Conservation (phyloP, 2,329 filamentous ascomycete genomes). For the Aspergillus aculeatus region DNA sequence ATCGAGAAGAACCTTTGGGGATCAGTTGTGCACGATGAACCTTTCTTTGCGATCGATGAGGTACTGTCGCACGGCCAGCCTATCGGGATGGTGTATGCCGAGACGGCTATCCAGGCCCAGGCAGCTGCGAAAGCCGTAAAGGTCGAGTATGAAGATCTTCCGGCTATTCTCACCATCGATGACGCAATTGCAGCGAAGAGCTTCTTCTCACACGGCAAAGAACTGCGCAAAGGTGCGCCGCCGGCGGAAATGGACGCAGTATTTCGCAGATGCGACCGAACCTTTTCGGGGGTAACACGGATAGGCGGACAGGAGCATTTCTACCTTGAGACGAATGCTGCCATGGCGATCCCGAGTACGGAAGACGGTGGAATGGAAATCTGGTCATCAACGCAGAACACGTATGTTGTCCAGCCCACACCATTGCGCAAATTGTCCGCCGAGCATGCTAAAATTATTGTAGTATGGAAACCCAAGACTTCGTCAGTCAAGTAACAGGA, state of each 20-base stretch:
- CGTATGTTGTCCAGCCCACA: constrained; percentile 48
- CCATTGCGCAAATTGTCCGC: neutral
- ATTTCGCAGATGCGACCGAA: constrained; percentile 8
- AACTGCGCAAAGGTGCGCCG: constrained; percentile 67
- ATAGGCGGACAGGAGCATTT: constrained; percentile 74
- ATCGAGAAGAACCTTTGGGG: constrained; percentile 78
- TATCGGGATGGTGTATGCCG: constrained; percentile 78
- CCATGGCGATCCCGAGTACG: constrained; percentile 72
- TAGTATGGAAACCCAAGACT: constrained; percentile 60
- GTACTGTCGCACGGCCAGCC: constrained; percentile 79
- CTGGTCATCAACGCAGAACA: constrained; percentile 82
- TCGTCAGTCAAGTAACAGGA: constrained; percentile 71
- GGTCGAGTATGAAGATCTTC: constrained; percentile 80
- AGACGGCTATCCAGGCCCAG: constrained; percentile 67
- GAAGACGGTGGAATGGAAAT: constrained; percentile 90
- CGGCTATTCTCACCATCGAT: constrained; percentile 81
- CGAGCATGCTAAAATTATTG: constrained; percentile 25
- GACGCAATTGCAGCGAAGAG: constrained; percentile 81
- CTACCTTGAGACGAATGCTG: constrained; percentile 84
- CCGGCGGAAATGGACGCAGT: constrained; percentile 7
- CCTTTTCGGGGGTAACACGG: constrained; percentile 37
- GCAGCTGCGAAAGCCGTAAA: constrained; percentile 73
- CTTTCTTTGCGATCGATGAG: constrained; percentile 79
- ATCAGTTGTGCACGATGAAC: constrained; percentile 62
- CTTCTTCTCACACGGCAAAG: constrained; percentile 72